Percentiles rank a stretch among this genome's conserved stretches.
Conservation (phyloP, 139 green algal species). For the Astrephomene gubernaculifera region DNA sequence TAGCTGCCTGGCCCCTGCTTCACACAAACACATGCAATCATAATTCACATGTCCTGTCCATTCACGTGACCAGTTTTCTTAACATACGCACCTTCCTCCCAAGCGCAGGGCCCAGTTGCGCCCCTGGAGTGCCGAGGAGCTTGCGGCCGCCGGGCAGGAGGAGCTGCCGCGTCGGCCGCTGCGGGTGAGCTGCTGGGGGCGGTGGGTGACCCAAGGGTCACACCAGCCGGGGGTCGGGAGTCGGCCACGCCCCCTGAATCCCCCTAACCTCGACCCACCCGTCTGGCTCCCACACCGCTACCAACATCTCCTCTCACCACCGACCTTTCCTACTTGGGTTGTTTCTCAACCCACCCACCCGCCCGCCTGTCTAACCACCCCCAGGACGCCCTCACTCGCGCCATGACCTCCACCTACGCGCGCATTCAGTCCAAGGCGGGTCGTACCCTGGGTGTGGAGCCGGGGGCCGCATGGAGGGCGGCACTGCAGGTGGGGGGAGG, state of each 20-base stretch:
- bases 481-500: conserved; percentile 59
- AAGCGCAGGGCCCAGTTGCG: conserved; percentile 1
- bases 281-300: neutral
- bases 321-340: no score
- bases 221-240: no score
- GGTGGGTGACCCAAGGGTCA: no score
- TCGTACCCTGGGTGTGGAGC: conserved; percentile 60
- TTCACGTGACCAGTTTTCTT: no score
- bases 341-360: no score
- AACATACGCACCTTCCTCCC: neutral
- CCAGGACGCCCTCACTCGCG: conserved; percentile 48
- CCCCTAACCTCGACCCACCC: no score
- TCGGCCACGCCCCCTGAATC: no score
- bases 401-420: conserved; percentile 60
- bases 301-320: no score
- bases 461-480: conserved; percentile 78
- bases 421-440: conserved; percentile 46
- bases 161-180: neutral
- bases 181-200: conserved; percentile 19
- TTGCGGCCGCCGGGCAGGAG: neutral
- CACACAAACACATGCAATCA: no score
- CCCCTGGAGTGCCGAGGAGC: conserved; percentile 4
- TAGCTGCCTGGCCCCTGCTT: no score
- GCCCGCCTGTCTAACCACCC: neutral
- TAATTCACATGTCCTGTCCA: no score